Evolutionary conservation across 2,329 filamentous ascomycete genomes (phyloP).

Genomic region (Fusarium drepaniforme): DNA sequence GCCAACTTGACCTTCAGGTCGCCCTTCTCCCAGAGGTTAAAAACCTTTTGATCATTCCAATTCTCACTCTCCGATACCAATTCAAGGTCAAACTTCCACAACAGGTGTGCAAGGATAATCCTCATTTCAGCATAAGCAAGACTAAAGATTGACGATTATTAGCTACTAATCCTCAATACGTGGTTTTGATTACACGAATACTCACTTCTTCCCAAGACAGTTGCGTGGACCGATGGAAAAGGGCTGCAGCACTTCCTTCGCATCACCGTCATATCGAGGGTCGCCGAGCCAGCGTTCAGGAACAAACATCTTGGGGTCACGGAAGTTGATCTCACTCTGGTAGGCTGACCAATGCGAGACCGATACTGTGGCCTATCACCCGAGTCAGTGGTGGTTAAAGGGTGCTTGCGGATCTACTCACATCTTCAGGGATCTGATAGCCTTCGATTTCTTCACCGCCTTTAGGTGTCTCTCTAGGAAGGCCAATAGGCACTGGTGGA

Average conservation of each 20-base stretch:
- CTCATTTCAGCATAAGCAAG: conserved; percentile 5
- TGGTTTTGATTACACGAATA: not conserved
- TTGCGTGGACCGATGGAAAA: not conserved
- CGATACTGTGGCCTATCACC: not conserved
- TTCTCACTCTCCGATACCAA: not conserved
- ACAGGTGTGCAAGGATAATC: not conserved
- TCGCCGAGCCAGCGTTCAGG: conserved; percentile 1
- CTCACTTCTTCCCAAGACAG: not conserved
- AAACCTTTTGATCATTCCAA: not conserved
- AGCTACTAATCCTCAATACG: not conserved
- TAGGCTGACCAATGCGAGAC: not conserved
- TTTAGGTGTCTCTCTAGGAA: not conserved
- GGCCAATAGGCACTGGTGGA: conserved; percentile 4
- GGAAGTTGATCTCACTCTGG: not conserved
- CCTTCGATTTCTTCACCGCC: not conserved
- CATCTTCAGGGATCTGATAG: conserved; percentile 4
- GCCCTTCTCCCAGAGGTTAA: not conserved
- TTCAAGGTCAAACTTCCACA: conserved; percentile 5
- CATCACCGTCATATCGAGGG: not conserved
- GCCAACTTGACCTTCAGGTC: not conserved
- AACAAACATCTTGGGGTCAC: not conserved
- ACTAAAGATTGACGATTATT: not conserved
- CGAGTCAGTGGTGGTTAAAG: not conserved
- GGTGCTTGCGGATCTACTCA: not conserved
- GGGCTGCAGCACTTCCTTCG: not conserved